Percentiles rank a stretch among this genome's conserved stretches.
These are phyloP conservation scores for Alopecurus myosuroides DNA, from an alignment of 176 grass and related monocot species.

Conservation along the genomic window DNA sequence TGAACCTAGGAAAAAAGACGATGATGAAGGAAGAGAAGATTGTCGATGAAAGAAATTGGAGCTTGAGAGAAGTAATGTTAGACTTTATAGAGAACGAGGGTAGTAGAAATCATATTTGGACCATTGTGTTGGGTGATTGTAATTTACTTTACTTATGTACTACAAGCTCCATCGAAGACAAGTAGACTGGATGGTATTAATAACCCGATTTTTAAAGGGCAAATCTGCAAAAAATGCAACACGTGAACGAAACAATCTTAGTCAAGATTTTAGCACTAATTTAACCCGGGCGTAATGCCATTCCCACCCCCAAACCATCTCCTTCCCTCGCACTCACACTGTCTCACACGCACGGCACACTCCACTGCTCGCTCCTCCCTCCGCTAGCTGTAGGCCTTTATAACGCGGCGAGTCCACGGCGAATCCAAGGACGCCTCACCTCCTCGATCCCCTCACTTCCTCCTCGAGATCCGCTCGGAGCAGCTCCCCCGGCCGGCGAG, in stretches of 20 bases:
- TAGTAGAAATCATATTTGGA: no score
- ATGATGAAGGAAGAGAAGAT: no score
- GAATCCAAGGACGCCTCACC: neutral
- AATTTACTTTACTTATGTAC: no score
- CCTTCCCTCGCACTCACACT: neutral
- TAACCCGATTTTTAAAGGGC: neutral
- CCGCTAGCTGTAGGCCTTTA: conserved; percentile 36
- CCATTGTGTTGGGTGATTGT: no score
- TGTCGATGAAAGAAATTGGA: no score
- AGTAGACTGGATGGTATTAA: neutral
- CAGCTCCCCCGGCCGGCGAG: conserved; percentile 21
- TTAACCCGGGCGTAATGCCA: neutral
- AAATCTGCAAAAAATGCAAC: neutral
- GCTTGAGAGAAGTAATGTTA: no score
- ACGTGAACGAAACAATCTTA: neutral
- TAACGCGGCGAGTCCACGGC: conserved; percentile 31
- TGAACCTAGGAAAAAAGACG: no score
- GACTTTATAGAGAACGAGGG: no score
- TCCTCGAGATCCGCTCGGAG: conserved; percentile 34
- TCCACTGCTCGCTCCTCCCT: neutral
- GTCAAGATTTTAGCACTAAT: conserved; percentile 20
- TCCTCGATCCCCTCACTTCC: neutral
- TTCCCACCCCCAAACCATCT: neutral
- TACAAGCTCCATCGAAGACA: neutral
- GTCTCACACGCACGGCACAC: neutral